A percentile compares a stretch with the other conserved stretches of the same genome.
Evolutionary conservation across 495 filamentous ascomycete genomes (phyloP).

Genomic region (Entonaema liquescens): DNA sequence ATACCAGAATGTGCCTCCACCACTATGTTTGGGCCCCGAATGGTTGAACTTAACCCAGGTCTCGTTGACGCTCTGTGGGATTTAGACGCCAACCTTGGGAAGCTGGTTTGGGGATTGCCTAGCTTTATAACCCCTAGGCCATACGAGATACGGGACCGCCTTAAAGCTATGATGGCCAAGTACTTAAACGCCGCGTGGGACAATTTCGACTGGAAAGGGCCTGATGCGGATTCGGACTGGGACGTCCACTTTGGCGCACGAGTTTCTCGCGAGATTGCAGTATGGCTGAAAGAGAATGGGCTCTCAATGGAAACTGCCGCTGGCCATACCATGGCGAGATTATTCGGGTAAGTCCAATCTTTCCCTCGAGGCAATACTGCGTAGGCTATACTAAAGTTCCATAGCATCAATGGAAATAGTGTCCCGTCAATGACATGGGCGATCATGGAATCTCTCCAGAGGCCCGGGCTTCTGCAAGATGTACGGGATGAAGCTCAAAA

Average conservation of each 20-base stretch:
- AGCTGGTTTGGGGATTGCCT: slow-evolving; percentile 27
- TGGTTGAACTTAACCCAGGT: slow-evolving; percentile 36
- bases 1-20: slow-evolving; percentile 10
- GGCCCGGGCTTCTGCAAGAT: slow-evolving; percentile 32
- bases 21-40: slow-evolving; percentile 30
- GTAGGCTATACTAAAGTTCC: background rate
- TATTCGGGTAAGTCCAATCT: slow-evolving; percentile 2
- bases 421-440: slow-evolving; percentile 44
- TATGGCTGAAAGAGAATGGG: slow-evolving; percentile 34
- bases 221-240: slow-evolving; percentile 39
- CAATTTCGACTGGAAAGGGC: slow-evolving; percentile 31
- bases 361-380: background rate
- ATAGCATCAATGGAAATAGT: slow-evolving; percentile 43
- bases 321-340: slow-evolving; percentile 4
- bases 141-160: slow-evolving; percentile 43
- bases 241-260: slow-evolving; percentile 42
- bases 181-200: slow-evolving; percentile 11
- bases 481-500: slow-evolving; percentile 35
- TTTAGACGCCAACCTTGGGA: slow-evolving; percentile 22
- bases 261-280: slow-evolving; percentile 31
- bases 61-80: slow-evolving; percentile 40
- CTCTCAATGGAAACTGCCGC: slow-evolving; percentile 19
- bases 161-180: background rate
- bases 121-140: slow-evolving; percentile 68
- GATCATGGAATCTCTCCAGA: slow-evolving; percentile 42